These are phyloP conservation scores for Kwoniella sp. DNA, from an alignment of 768 basidiomycete species.

Conservation along the genomic window DNA sequence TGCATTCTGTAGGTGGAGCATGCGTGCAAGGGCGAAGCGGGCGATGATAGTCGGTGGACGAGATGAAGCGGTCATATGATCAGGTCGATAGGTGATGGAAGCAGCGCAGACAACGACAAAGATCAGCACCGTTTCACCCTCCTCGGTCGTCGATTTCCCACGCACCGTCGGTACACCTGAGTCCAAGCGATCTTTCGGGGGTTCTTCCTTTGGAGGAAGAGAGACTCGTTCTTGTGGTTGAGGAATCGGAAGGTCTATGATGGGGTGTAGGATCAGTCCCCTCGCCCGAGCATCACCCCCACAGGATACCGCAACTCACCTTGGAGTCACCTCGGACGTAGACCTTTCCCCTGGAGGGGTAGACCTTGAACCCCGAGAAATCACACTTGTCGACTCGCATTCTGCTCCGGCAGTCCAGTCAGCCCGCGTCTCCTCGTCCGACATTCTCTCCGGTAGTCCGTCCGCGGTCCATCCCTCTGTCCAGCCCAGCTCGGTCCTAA, in stretches of 20 bases:
- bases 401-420: not conserved
- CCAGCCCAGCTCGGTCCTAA: not conserved
- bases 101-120: not conserved
- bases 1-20: slow-evolving; percentile 62
- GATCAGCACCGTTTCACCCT: not conserved
- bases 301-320: slow-evolving; percentile 54
- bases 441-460: not conserved
- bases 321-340: slow-evolving; percentile 96
- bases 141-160: not conserved
- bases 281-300: not conserved
- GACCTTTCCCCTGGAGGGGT: slow-evolving; percentile 93
- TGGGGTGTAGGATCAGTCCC: not conserved
- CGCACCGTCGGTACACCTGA: slow-evolving; percentile 48
- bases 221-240: slow-evolving; percentile 84
- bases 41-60: slow-evolving; percentile 58
- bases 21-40: slow-evolving; percentile 32
- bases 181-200: slow-evolving; percentile 99
- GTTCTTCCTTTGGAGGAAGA: slow-evolving; percentile 99
- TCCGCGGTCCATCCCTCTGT: not conserved
- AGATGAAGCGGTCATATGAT: not conserved
- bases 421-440: slow-evolving; percentile 1
- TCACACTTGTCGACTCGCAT: slow-evolving; percentile 96
- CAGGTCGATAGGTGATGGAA: not conserved
- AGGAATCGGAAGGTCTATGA: slow-evolving; percentile 89
- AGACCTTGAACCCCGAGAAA: slow-evolving; percentile 96